Percentiles rank a stretch among this genome's conserved stretches.
phyloP scores from a whole-genome alignment of 176 grass and related monocot species.

The Puccinellia tenuiflora region DNA sequence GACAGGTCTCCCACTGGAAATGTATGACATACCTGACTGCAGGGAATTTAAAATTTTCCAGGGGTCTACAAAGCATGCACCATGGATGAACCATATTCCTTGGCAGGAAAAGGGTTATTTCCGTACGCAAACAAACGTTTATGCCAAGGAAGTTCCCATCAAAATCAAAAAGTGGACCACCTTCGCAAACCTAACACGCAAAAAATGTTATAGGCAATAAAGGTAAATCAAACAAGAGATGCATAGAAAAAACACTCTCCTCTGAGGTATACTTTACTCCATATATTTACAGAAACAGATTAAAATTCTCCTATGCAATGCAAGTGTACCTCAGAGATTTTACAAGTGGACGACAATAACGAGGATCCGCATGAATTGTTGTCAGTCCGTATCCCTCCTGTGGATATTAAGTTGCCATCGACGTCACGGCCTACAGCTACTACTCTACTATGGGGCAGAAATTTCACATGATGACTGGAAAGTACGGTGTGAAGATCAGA shows the following conservation, averaged over 20 bases:
- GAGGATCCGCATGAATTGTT: background rate
- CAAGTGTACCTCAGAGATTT: slow-evolving; percentile 14
- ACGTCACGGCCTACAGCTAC: background rate
- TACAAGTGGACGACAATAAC: background rate
- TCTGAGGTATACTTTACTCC: background rate
- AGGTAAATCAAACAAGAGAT: background rate
- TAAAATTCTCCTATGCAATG: background rate
- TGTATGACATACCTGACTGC: background rate
- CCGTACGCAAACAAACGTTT: background rate
- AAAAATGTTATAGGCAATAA: background rate
- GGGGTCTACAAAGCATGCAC: background rate
- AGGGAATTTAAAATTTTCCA: background rate
- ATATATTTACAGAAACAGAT: slow-evolving; percentile 1
- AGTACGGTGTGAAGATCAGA: background rate
- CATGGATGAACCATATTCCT: background rate
- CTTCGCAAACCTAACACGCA: slow-evolving; percentile 13
- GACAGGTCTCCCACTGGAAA: background rate
- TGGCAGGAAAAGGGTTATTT: background rate
- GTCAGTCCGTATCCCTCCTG: background rate
- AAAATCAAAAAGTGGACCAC: slow-evolving; percentile 9
- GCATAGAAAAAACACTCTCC: background rate
- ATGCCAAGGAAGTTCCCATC: slow-evolving; percentile 16
- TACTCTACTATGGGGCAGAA: background rate
- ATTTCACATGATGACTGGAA: background rate
- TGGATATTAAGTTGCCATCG: background rate